Conservation (phyloP, 2,329 filamentous ascomycete species). For the Coleophoma eucalyptorum region DNA sequence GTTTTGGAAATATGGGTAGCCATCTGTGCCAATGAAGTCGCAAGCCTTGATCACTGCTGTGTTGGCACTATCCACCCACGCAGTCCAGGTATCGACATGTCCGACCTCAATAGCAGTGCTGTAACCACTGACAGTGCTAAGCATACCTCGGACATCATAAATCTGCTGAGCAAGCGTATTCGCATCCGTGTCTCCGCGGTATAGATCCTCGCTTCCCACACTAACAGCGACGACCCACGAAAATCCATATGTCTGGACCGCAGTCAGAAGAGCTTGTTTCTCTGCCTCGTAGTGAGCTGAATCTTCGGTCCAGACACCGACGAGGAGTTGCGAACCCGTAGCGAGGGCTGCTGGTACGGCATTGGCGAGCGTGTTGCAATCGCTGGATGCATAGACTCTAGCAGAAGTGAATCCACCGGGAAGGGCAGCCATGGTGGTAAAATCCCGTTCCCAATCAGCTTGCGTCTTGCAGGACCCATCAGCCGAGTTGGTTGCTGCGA, state of each 20-base stretch:
- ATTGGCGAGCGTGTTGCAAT: constrained; percentile 41
- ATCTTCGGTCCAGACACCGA: constrained; percentile 61
- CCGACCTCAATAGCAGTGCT: constrained; percentile 52
- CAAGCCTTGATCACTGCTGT: constrained; percentile 55
- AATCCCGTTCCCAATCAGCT: constrained; percentile 61
- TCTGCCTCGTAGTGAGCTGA: constrained; percentile 52
- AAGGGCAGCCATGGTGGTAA: constrained; percentile 43
- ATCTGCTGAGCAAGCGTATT: constrained; percentile 38
- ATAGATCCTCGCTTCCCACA: constrained; percentile 65
- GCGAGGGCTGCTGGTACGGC: constrained; percentile 54
- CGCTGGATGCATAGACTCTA: constrained; percentile 57
- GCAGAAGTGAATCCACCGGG: constrained; percentile 55
- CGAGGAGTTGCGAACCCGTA: constrained; percentile 57
- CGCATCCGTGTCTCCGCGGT: constrained; percentile 45
- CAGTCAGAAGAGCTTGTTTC: constrained; percentile 54
- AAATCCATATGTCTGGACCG: constrained; percentile 50
- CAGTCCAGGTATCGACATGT: constrained; percentile 68
- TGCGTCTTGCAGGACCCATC: constrained; percentile 63
- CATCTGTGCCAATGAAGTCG: constrained; percentile 63
- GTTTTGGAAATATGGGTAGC: constrained; percentile 64
- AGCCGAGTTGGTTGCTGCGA: constrained; percentile 31
- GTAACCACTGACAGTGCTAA: constrained; percentile 40
- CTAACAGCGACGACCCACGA: constrained; percentile 61
- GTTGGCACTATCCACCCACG: constrained; percentile 57
- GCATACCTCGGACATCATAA: constrained; percentile 48